phyloP scores from a whole-genome alignment of 2,329 filamentous ascomycete species.

The Teratosphaeria destructans region DNA sequence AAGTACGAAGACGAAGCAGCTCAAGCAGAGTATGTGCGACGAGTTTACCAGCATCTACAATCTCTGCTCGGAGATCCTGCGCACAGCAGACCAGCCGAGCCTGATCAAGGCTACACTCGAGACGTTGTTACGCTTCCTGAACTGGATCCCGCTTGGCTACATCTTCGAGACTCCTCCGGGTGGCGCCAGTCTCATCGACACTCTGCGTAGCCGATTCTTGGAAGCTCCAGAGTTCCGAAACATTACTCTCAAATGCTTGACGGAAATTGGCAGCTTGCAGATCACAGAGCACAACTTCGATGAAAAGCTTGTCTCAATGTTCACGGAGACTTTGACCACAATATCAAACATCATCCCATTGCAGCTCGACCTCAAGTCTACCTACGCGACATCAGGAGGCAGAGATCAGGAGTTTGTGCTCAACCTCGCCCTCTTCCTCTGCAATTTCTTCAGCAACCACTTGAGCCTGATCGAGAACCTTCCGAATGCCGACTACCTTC shows the following conservation, averaged over 20 bases:
- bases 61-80: conserved; percentile 89
- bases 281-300: conserved; percentile 72
- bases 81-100: conserved; percentile 75
- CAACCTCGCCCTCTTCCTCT: conserved; percentile 89
- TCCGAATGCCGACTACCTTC: conserved; percentile 87
- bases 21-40: conserved; percentile 97
- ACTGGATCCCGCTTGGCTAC: conserved; percentile 97
- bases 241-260: conserved; percentile 90
- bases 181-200: conserved; percentile 67
- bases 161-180: conserved; percentile 82
- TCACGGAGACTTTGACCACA: conserved; percentile 87
- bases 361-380: conserved; percentile 77
- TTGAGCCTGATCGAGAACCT: conserved; percentile 90
- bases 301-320: conserved; percentile 95
- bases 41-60: conserved; percentile 99
- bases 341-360: conserved; percentile 91
- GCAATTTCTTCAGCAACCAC: conserved; percentile 93
- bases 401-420: conserved; percentile 96
- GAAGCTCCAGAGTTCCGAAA: conserved; percentile 93
- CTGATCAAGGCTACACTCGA: conserved; percentile 94
- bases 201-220: conserved; percentile 81
- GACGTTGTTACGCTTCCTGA: conserved; percentile 89
- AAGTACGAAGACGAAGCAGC: conserved; percentile 88
- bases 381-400: conserved; percentile 83
- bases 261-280: conserved; percentile 89